phyloP scores from a whole-genome alignment of 306 rosid genomes.

The Vigna unguiculata region DNA sequence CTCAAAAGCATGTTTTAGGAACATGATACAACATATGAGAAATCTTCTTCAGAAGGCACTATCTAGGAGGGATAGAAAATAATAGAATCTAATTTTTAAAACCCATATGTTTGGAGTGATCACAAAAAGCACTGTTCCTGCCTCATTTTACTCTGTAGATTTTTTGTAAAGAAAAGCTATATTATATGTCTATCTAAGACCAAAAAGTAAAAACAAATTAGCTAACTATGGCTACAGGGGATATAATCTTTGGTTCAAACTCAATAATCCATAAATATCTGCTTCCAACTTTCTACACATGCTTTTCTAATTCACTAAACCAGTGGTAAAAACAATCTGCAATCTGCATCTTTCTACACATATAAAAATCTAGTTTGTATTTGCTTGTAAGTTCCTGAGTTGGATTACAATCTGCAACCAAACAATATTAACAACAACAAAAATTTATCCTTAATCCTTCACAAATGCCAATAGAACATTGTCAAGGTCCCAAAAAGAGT shows the following conservation, averaged over 20 bases:
- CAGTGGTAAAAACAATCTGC: not conserved
- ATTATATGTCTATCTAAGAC: not conserved
- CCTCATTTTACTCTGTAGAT: conserved; percentile 16
- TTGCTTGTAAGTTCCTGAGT: not conserved
- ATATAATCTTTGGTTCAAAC: conserved; percentile 2
- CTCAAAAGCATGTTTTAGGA: no score
- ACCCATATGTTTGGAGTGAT: no score
- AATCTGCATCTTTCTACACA: not conserved
- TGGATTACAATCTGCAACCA: not conserved
- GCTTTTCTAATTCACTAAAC: conserved; percentile 19
- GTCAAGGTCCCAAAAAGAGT: no score
- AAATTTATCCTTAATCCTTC: no score
- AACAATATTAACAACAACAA: not conserved
- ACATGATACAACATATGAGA: no score
- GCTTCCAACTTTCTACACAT: conserved; percentile 12
- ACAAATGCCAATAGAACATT: no score
- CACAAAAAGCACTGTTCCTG: no score
- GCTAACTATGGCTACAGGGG: not conserved
- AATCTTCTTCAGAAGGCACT: no score
- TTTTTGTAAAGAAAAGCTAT: conserved; percentile 12
- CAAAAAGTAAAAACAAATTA: not conserved
- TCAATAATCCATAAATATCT: not conserved
- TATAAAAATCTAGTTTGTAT: not conserved
- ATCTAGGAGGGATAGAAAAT: no score
- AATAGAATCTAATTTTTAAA: no score